Percentiles rank a stretch among this genome's conserved stretches.
These are phyloP conservation scores for Paxillus ammoniavirescens DNA, from an alignment of 768 basidiomycete genomes.

Conservation along the genomic window DNA sequence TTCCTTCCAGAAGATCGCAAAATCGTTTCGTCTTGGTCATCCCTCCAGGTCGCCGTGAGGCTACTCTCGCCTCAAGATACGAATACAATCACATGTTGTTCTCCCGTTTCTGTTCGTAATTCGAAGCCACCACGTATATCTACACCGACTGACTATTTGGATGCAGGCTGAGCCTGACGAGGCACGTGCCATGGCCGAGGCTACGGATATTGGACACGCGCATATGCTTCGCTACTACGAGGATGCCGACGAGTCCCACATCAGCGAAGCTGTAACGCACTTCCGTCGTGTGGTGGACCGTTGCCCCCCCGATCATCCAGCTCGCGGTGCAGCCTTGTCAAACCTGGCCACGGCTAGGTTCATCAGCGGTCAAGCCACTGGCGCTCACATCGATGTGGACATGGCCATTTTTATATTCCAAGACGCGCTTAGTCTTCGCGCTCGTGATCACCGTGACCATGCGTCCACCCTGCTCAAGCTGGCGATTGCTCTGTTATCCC, in stretches of 20 bases:
- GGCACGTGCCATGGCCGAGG: no score
- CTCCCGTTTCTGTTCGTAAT: background rate
- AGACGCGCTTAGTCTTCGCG: slow-evolving; percentile 10
- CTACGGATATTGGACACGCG: no score
- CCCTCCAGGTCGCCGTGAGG: background rate
- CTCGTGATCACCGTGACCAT: slow-evolving; percentile 7
- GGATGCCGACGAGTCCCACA: no score
- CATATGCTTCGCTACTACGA: no score
- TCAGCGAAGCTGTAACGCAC: no score
- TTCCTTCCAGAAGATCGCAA: background rate
- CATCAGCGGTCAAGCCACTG: no score
- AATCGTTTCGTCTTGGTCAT: background rate
- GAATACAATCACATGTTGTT: background rate
- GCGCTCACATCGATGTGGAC: background rate
- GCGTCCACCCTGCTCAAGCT: slow-evolving; percentile 2
- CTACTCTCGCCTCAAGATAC: background rate
- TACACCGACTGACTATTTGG: no score
- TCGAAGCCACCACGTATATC: no score
- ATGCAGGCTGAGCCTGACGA: no score
- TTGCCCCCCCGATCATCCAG: background rate
- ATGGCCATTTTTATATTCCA: slow-evolving; percentile 1
- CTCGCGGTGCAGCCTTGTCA: no score
- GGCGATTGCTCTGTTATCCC: background rate
- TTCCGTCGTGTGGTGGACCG: no score
- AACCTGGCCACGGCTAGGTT: no score